Base-by-base conservation (phyloP, 805 yeast species). In the Debaryomyces hansenii region DNA sequence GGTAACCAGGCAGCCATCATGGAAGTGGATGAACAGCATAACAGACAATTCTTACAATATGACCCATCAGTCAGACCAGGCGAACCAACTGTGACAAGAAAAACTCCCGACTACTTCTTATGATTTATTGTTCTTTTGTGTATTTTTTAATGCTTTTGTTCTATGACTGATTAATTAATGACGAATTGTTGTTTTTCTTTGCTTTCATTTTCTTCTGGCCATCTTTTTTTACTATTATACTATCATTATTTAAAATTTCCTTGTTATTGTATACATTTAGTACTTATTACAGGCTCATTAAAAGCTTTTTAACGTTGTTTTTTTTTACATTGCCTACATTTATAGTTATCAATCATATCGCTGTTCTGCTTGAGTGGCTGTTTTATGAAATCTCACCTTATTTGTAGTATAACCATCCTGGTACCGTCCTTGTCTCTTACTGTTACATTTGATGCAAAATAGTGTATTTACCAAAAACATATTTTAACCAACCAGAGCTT, bases 1-100 rank as follows among this genome's bases (percentile, higher is more conserved):
- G 98, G 98, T 60, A 91, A 91, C 72, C 96, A 90, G 74, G 97
- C 97, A 37, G 97, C 97, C 33, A 89, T 91, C 57, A 91, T 91
- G 97, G 97, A 91, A 72, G 96, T 91, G 51, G 97, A 91, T 67
- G 97, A 91, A 68, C 86, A 84, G 64, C 92, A 89, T 69, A 84
- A 87, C 67, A 85, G 88, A 79, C 95, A 85, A 66, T 90, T 90
- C 67, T 74, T 92, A 69, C 97, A 92, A 70, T 92, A 92, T 69
- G 98, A 92, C 66, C 98, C 98, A 41, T 84, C 91, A 44, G 90
- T 94, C 50, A 84, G 99, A 72, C 96, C 97, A 11, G 97, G 97
- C 49, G 99, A 92, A 74, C 98, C 99, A 47, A 88, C 96, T 8
- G 98, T 91, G 34, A 88, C 96, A 37, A 83, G 98, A 69, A 90